A percentile compares a stretch with the other conserved stretches of the same genome.
These are phyloP conservation scores for Aspergillus novofumigatus DNA, from an alignment of 2,329 filamentous ascomycete genomes.

Conservation along the genomic window DNA sequence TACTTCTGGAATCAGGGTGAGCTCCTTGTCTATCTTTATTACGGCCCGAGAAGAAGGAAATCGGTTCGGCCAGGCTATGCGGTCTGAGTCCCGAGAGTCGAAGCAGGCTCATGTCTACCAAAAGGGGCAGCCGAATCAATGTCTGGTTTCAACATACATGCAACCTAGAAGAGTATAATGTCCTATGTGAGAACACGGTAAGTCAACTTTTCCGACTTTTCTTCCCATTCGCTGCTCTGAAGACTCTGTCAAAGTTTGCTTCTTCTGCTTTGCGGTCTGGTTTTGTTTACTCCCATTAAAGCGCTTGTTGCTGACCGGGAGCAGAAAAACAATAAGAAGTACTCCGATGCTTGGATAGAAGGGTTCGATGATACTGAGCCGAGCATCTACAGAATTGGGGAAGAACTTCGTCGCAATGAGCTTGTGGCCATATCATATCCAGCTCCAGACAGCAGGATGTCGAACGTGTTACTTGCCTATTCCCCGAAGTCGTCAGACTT, in stretches of 20 bases:
- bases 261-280: background rate
- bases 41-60: conserved; percentile 24
- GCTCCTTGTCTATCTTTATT: conserved; percentile 25
- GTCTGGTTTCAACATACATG: conserved; percentile 33
- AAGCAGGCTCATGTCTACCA: conserved; percentile 17
- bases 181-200: conserved; percentile 24
- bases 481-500: conserved; percentile 23
- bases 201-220: conserved; percentile 4
- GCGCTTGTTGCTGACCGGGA: background rate
- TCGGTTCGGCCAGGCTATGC: conserved; percentile 30
- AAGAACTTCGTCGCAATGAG: conserved; percentile 22
- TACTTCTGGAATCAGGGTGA: conserved; percentile 24
- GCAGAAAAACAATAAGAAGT: conserved; percentile 10
- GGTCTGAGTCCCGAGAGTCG: conserved; percentile 15
- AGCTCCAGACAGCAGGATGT: conserved; percentile 1
- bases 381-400: conserved; percentile 22
- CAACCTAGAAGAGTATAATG: conserved; percentile 23
- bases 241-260: background rate
- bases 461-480: conserved; percentile 27
- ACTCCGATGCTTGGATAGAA: conserved; percentile 31
- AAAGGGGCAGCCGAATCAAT: conserved; percentile 13
- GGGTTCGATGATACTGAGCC: conserved; percentile 30
- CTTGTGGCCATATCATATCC: conserved; percentile 29
- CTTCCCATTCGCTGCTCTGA: background rate
- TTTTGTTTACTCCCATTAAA: background rate